A percentile compares a stretch with the other conserved stretches of the same genome.
phyloP scores from a whole-genome alignment of 352 stramenopile genomes.

The Pythium biforme region DNA sequence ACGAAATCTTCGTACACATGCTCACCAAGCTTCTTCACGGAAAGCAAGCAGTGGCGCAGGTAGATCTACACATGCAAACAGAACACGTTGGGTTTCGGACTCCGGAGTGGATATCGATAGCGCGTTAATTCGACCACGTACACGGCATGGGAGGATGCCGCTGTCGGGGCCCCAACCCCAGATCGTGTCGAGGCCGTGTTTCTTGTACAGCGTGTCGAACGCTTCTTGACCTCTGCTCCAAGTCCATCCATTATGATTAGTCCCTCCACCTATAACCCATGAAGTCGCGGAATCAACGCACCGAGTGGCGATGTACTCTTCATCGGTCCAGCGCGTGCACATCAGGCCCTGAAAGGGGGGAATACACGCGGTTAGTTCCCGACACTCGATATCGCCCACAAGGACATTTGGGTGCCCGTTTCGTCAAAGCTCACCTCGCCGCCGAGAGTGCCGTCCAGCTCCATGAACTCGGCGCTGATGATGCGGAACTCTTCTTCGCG shows the following conservation, averaged over 20 bases:
- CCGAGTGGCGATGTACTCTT: conserved; percentile 72
- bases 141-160: conserved; percentile 84
- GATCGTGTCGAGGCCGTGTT: conserved; percentile 88
- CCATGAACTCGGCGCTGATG: conserved; percentile 66
- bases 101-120: not conserved
- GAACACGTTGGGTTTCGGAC: not conserved
- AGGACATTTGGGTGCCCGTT: too few species aligned
- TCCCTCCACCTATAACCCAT: not conserved
- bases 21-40: conserved; percentile 75
- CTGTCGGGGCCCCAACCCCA: conserved; percentile 86
- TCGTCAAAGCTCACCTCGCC: conserved; percentile 33
- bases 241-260: not conserved
- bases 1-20: conserved; percentile 81
- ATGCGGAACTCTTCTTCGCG: conserved; percentile 90
- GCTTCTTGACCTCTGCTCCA: conserved; percentile 63
- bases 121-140: conserved; percentile 18
- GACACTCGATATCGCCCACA: not conserved
- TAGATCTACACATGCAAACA: conserved; percentile 70
- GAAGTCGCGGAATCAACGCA: conserved; percentile 16
- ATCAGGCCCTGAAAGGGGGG: conserved; percentile 53
- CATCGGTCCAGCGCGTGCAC: conserved; percentile 87
- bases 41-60: conserved; percentile 91
- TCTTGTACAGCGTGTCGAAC: conserved; percentile 84
- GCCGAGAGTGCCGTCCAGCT: conserved; percentile 45
- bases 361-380: not conserved